These are phyloP conservation scores for Scheffersomyces titani DNA, from an alignment of 1,139 yeast genomes.

Conservation along the genomic window DNA sequence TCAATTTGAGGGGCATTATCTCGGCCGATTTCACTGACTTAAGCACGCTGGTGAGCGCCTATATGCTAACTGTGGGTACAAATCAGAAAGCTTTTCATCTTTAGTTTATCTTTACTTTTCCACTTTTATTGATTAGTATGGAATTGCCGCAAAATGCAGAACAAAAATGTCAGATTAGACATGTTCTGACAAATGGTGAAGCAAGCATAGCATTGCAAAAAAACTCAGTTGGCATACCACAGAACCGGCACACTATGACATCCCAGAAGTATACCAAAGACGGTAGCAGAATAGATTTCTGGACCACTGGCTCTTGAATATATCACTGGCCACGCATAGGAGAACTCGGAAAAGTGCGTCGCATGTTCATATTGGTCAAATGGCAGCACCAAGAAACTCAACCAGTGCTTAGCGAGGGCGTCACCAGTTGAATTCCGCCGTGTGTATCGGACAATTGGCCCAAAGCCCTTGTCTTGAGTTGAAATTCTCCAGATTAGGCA, in stretches of 20 bases:
- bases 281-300: neutral
- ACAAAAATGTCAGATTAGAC: neutral
- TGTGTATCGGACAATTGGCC: neutral
- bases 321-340: neutral
- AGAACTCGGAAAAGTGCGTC: neutral
- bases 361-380: neutral
- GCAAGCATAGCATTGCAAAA: neutral
- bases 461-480: neutral
- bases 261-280: neutral
- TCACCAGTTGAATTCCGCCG: neutral
- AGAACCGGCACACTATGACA: neutral
- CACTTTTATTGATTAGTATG: neutral
- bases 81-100: too few relatives aligned
- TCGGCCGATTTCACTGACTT: too few relatives aligned
- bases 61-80: neutral
- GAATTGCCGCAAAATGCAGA: neutral
- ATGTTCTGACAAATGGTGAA: neutral
- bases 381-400: too few relatives aligned
- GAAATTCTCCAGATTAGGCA: neutral
- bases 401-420: neutral
- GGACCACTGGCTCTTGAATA: neutral
- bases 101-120: neutral
- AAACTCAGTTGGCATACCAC: neutral
- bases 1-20: too few relatives aligned
- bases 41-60: too few relatives aligned